Evolutionary conservation across 768 basidiomycete species (phyloP).

Genomic region (Psilocybe tampanensis): DNA sequence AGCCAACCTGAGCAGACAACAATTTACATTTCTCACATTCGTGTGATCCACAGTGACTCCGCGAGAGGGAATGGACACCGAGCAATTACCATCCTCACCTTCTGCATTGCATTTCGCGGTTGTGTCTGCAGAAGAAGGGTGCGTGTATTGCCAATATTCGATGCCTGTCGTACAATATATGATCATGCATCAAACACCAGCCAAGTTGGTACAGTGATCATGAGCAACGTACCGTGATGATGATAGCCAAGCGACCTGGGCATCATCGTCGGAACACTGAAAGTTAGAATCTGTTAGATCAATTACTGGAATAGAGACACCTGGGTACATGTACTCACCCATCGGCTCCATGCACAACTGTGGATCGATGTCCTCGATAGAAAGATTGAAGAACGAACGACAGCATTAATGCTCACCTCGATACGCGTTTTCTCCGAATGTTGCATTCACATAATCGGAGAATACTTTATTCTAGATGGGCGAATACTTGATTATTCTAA

Average conservation of each 20-base stretch:
- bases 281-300: neutral
- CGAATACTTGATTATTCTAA: neutral
- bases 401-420: conserved; percentile 36
- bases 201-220: conserved; percentile 3
- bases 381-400: neutral
- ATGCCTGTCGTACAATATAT: conserved; percentile 37
- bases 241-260: conserved; percentile 50
- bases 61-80: conserved; percentile 45
- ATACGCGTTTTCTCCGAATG: conserved; percentile 41
- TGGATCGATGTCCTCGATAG: too few species aligned
- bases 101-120: conserved; percentile 43
- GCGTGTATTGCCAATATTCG: conserved; percentile 52
- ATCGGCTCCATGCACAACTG: conserved; percentile 55
- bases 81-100: conserved; percentile 54
- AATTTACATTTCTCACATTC: conserved; percentile 34
- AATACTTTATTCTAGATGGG: conserved; percentile 44
- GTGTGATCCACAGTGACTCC: conserved; percentile 50
- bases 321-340: conserved; percentile 31
- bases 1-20: too few species aligned
- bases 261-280: conserved; percentile 55
- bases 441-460: conserved; percentile 44
- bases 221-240: conserved; percentile 51
- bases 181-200: neutral
- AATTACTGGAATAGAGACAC: neutral
- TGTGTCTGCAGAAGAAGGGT: conserved; percentile 43